These are phyloP conservation scores for Arthrinium puccinioides DNA, from an alignment of 2,329 filamentous ascomycete species.

Conservation along the genomic window DNA sequence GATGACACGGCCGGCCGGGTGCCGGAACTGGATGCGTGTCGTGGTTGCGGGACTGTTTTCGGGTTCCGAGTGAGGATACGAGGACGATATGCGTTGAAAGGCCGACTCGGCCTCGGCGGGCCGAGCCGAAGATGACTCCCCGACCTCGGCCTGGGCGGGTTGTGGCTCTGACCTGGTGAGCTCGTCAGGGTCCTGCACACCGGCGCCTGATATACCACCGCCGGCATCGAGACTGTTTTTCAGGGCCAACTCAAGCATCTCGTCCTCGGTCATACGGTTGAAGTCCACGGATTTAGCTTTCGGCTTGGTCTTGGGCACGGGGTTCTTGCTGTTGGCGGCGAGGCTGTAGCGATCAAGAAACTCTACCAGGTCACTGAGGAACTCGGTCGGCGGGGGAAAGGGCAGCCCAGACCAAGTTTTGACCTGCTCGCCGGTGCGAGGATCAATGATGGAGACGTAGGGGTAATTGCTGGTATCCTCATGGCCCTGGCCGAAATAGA, in stretches of 20 bases:
- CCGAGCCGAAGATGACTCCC: slow-evolving; percentile 27
- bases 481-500: slow-evolving; percentile 72
- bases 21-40: slow-evolving; percentile 88
- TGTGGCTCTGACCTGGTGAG: slow-evolving; percentile 62
- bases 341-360: slow-evolving; percentile 97
- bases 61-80: slow-evolving; percentile 72
- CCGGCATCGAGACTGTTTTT: slow-evolving; percentile 72
- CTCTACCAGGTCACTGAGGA: slow-evolving; percentile 85
- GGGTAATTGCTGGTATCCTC: slow-evolving; percentile 88
- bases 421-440: slow-evolving; percentile 91
- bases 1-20: slow-evolving; percentile 77
- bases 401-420: slow-evolving; percentile 90
- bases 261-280: slow-evolving; percentile 88
- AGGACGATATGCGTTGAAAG: slow-evolving; percentile 66
- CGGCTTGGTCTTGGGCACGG: slow-evolving; percentile 71
- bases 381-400: slow-evolving; percentile 68
- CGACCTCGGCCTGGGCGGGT: slow-evolving; percentile 43
- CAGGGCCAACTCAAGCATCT: slow-evolving; percentile 92
- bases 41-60: slow-evolving; percentile 60
- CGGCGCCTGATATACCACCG: slow-evolving; percentile 35
- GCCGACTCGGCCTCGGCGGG: slow-evolving; percentile 24
- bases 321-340: slow-evolving; percentile 82
- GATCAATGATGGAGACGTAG: slow-evolving; percentile 92
- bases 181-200: slow-evolving; percentile 75
- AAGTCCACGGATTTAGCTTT: slow-evolving; percentile 68